phyloP scores from a whole-genome alignment of 2,329 filamentous ascomycete genomes.

The Calonectria fujianensis region DNA sequence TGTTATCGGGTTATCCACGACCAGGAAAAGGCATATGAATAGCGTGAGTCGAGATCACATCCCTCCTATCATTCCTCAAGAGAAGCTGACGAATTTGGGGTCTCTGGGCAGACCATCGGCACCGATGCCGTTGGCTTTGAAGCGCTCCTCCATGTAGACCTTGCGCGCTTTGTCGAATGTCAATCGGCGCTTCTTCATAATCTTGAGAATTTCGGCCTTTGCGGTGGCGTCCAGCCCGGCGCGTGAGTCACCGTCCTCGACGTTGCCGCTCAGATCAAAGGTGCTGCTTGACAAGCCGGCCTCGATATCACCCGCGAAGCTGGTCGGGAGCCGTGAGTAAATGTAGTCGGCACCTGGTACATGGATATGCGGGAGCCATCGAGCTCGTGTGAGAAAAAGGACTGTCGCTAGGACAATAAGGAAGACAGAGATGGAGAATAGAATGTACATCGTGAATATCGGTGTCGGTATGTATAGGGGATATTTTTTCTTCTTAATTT shows the following conservation, averaged over 20 bases:
- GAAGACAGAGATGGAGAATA: constrained; percentile 85
- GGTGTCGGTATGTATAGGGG: not conserved
- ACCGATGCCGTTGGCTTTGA: constrained; percentile 91
- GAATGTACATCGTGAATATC: constrained; percentile 82
- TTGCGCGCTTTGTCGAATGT: constrained; percentile 93
- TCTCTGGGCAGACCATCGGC: constrained; percentile 91
- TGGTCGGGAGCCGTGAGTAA: constrained; percentile 85
- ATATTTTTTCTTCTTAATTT: not conserved
- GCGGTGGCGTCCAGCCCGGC: constrained; percentile 86
- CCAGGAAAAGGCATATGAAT: not conserved
- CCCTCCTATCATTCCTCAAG: constrained; percentile 51
- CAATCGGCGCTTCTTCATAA: constrained; percentile 91
- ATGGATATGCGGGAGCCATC: constrained; percentile 83
- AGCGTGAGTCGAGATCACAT: not conserved
- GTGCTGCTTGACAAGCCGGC: constrained; percentile 87
- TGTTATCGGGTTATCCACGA: not conserved
- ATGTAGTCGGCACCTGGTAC: constrained; percentile 75
- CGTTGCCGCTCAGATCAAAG: constrained; percentile 89
- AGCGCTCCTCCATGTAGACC: constrained; percentile 89
- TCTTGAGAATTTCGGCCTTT: constrained; percentile 88
- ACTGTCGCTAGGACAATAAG: constrained; percentile 82
- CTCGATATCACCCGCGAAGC: constrained; percentile 90
- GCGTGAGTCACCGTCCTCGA: constrained; percentile 85
- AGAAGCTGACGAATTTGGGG: constrained; percentile 96
- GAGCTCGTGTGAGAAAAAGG: constrained; percentile 86